Percentiles rank a stretch among this genome's conserved stretches.
Evolutionary conservation across 176 grass and related monocot genomes (phyloP).

Genomic region (Avena sativa): DNA sequence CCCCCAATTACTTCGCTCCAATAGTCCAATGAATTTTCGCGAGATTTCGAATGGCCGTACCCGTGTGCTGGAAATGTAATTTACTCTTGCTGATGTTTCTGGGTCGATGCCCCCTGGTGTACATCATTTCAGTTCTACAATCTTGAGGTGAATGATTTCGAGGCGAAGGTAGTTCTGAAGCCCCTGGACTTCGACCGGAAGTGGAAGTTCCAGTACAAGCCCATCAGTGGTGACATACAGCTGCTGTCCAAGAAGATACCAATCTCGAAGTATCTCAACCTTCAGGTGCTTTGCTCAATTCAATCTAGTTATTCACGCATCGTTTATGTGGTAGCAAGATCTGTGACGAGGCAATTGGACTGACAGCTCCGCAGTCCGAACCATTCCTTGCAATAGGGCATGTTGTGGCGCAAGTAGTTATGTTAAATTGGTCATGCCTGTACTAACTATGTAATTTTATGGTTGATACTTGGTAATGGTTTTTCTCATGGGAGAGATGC

Average conservation of each 20-base stretch:
- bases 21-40: background rate
- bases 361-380: background rate
- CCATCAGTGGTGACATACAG: constrained; percentile 77
- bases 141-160: constrained; percentile 74
- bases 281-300: constrained; percentile 61
- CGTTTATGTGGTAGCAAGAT: background rate
- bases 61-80: background rate
- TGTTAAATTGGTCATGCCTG: background rate
- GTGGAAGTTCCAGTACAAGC: constrained; percentile 85
- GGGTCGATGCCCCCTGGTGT: background rate
- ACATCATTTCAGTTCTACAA: constrained; percentile 74
- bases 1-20: background rate
- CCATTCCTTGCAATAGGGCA: background rate
- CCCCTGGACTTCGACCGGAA: constrained; percentile 67
- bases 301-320: background rate
- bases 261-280: constrained; percentile 86
- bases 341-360: background rate
- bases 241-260: constrained; percentile 97
- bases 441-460: constrained; percentile 21
- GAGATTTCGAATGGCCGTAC: background rate
- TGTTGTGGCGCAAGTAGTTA: background rate
- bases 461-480: background rate
- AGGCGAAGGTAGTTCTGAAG: constrained; percentile 89
- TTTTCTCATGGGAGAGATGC: background rate
- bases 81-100: background rate